Percentiles rank a stretch among this genome's conserved stretches.
These are phyloP conservation scores for Talaromyces proteolyticus DNA, from an alignment of 495 filamentous ascomycete species.

Conservation along the genomic window DNA sequence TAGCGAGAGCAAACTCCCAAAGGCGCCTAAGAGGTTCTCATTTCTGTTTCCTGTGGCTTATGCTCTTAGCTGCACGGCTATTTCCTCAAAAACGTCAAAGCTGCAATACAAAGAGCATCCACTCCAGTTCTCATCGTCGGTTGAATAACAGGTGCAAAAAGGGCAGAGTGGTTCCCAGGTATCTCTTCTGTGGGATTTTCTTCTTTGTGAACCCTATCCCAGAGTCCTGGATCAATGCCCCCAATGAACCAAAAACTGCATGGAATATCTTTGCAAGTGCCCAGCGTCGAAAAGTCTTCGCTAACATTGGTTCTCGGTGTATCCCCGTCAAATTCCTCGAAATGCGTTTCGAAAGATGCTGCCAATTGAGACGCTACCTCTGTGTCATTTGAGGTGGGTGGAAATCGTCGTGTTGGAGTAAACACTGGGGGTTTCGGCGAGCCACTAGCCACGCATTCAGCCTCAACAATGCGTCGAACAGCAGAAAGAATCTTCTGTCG, in stretches of 20 bases:
- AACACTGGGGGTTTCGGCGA: constrained; percentile 38
- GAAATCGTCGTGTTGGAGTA: constrained; percentile 37
- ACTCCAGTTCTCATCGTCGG: constrained; percentile 53
- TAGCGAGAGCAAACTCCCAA: too few relatives aligned
- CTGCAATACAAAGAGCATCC: constrained; percentile 51
- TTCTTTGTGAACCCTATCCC: constrained; percentile 30
- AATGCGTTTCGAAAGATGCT: constrained; percentile 27
- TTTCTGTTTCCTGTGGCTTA: too few relatives aligned
- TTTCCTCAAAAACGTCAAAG: constrained; percentile 42
- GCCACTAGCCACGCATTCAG: constrained; percentile 42
- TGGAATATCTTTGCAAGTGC: constrained; percentile 26
- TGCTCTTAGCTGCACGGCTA: too few relatives aligned
- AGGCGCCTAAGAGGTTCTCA: too few relatives aligned
- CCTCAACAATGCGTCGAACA: constrained; percentile 43
- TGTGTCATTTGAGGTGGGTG: constrained; percentile 36
- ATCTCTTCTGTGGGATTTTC: constrained; percentile 22
- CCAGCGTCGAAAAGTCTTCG: constrained; percentile 42
- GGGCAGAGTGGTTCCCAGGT: constrained; percentile 50
- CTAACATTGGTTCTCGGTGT: constrained; percentile 29
- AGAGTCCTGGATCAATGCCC: constrained; percentile 32
- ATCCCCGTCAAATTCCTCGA: constrained; percentile 35
- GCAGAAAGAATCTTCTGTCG: constrained; percentile 32
- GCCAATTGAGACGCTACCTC: constrained; percentile 20
- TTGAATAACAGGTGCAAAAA: constrained; percentile 58
- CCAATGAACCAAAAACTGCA: constrained; percentile 43